A percentile compares a stretch with the other conserved stretches of the same genome.
Conservation (phyloP, 2,329 filamentous ascomycete genomes). For the Clonostachys byssicola region DNA sequence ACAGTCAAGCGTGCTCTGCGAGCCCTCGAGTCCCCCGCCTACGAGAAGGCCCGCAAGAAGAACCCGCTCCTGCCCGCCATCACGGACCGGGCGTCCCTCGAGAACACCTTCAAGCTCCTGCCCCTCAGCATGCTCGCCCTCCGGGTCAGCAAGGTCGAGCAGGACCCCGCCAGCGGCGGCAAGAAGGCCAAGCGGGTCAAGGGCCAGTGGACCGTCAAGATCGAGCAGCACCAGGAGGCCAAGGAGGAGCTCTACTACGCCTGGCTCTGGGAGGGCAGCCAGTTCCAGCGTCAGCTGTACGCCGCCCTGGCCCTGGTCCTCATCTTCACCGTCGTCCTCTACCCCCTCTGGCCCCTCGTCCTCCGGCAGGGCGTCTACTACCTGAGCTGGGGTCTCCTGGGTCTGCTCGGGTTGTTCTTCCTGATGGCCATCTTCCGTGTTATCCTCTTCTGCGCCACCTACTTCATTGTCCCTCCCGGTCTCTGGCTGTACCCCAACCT, state of each 20-base stretch:
- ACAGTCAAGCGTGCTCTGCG: constrained; percentile 93
- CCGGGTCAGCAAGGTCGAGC: constrained; percentile 72
- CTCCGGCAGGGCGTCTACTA: constrained; percentile 96
- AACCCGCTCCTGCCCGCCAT: constrained; percentile 86
- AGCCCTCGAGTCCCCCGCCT: constrained; percentile 82
- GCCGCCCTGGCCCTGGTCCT: constrained; percentile 75
- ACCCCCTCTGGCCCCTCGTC: constrained; percentile 92
- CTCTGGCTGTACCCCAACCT: constrained; percentile 98
- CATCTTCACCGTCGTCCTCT: constrained; percentile 88
- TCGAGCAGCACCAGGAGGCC: constrained; percentile 93
- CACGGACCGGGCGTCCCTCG: constrained; percentile 80
- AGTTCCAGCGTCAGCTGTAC: constrained; percentile 91
- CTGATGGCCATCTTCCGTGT: constrained; percentile 95
- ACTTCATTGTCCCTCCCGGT: constrained; percentile 78
- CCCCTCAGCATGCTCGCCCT: constrained; percentile 92
- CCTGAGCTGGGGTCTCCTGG: constrained; percentile 88
- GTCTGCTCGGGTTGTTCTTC: constrained; percentile 89
- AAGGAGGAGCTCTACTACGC: constrained; percentile 88
- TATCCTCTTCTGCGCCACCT: constrained; percentile 89
- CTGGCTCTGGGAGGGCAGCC: constrained; percentile 92
- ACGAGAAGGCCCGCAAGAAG: constrained; percentile 85
- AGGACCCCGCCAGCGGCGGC: constrained; percentile 57
- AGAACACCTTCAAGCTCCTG: constrained; percentile 92
- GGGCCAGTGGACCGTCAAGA: constrained; percentile 91
- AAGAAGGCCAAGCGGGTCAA: constrained; percentile 87